Base-by-base conservation (phyloP, 2,329 filamentous ascomycete genomes). In the Elsinoe australis region DNA sequence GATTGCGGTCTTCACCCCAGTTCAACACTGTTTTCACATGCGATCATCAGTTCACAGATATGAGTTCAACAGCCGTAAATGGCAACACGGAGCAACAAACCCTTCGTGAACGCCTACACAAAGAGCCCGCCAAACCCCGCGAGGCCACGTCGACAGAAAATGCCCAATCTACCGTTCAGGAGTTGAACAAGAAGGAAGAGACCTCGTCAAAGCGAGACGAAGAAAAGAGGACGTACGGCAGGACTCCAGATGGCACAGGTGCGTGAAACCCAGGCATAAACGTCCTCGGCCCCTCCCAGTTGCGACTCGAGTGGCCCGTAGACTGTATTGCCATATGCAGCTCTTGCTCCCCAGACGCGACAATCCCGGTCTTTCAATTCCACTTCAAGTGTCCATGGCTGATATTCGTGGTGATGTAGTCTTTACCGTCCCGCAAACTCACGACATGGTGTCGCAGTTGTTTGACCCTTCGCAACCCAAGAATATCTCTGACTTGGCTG, bases 391-490 rank as follows among this genome's bases (percentile, higher is more conserved):
- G 26, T 31, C 26, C n/a, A 22, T 49, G 5, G 31, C 48, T 50
- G 36, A 44, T 49, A 18, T 14, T 21, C 39, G 28, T 46, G 19
- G 41, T 28, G 44, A 18, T 55, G 39, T 61, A 96, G 92, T 95
- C 59, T 98, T 98, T 64, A 84, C 87, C 51, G 92, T 98, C 48
- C 92, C 92, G 39, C 83, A 87, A 53, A 98, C 92, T 49, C 88
- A 95, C 73, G 92, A 98, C 70, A 96, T 98, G 92, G 90, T 98
- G 58, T 94, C 90, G 45, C 92, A 96, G 70, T 78, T 98, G 49
- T 80, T 98, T 58, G 92, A 94, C 59, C 92, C 92, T 45, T 85
- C 85, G 56, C 85, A 96, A 64, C 88, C 92, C 47, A 98, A 98
- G 74, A 96, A 96, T 64, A 65, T 94, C 31, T 92, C 88, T 52